These are phyloP conservation scores for Tetrahymena elliotti DNA, from an alignment of 73 alveolate species.

Conservation along the genomic window DNA sequence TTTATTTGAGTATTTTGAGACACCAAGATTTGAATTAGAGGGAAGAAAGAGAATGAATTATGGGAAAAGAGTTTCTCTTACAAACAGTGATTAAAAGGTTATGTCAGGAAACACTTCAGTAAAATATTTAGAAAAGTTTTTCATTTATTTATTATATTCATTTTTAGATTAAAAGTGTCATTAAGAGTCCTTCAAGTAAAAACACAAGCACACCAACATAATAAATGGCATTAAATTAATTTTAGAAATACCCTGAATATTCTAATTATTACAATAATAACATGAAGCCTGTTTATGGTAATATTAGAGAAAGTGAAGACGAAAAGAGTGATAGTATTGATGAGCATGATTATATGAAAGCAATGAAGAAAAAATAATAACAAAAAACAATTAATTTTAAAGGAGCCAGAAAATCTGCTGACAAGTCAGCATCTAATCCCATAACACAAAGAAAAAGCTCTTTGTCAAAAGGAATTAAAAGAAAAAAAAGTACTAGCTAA, in stretches of 20 bases:
- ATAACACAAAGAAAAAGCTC: not conserved
- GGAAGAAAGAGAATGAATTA: not conserved
- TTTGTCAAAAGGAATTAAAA: not conserved
- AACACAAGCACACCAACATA: not conserved
- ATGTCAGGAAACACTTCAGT: not conserved
- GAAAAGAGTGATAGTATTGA: not conserved
- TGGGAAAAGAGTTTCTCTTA: not conserved
- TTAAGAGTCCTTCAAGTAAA: not conserved
- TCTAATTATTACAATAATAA: not conserved
- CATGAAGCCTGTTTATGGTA: not conserved
- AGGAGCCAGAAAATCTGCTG: not conserved
- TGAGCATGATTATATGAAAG: not conserved
- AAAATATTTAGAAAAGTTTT: not conserved
- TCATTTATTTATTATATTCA: not conserved
- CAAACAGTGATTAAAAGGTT: not conserved
- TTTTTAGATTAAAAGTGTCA: not conserved
- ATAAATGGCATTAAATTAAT: not conserved
- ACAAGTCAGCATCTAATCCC: not conserved
- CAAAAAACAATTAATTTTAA: not conserved
- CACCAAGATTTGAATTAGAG: not conserved
- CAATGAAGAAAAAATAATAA: not conserved
- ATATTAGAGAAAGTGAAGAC: not conserved
- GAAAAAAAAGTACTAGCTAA: not conserved
- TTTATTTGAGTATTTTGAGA: not conserved
- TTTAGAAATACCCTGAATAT: not conserved